phyloP scores from a whole-genome alignment of 805 yeast genomes.

The Diddensiella santjacobensis region DNA sequence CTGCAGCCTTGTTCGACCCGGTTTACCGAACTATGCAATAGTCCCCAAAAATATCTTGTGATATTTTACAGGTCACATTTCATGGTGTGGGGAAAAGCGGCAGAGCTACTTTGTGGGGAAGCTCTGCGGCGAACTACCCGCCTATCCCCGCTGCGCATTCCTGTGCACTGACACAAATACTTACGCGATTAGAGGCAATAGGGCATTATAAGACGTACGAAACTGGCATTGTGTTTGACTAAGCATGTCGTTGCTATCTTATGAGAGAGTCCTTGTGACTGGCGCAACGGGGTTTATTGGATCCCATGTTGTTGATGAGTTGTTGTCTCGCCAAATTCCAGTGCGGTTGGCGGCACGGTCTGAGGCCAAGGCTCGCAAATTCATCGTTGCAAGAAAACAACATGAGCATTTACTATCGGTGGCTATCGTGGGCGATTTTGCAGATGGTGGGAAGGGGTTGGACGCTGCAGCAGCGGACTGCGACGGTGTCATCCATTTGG shows the following conservation, averaged over 20 bases:
- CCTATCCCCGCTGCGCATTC: neutral
- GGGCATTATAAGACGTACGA: neutral
- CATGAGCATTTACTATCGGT: slow-evolving; percentile 15
- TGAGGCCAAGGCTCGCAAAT: slow-evolving; percentile 38
- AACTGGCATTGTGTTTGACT: neutral
- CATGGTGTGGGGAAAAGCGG: neutral
- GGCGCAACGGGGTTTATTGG: slow-evolving; percentile 54
- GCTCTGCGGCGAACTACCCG: neutral
- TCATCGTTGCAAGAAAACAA: slow-evolving; percentile 14
- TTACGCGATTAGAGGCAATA: neutral
- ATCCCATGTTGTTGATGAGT: slow-evolving; percentile 41
- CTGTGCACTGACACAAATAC: neutral
- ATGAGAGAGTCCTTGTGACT: slow-evolving; percentile 36
- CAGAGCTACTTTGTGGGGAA: no score
- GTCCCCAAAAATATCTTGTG: neutral
- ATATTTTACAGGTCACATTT: neutral
- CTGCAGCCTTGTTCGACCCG: neutral
- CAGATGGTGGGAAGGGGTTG: slow-evolving; percentile 38
- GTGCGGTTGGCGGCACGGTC: slow-evolving; percentile 48
- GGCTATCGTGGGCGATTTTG: slow-evolving; percentile 29
- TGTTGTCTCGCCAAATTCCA: slow-evolving; percentile 37
- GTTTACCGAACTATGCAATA: neutral
- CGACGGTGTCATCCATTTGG: slow-evolving; percentile 38
- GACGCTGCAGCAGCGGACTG: slow-evolving; percentile 36
- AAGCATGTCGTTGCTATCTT: neutral